phyloP scores from a whole-genome alignment of 2,329 filamentous ascomycete genomes.

The Fusarium nygamai region DNA sequence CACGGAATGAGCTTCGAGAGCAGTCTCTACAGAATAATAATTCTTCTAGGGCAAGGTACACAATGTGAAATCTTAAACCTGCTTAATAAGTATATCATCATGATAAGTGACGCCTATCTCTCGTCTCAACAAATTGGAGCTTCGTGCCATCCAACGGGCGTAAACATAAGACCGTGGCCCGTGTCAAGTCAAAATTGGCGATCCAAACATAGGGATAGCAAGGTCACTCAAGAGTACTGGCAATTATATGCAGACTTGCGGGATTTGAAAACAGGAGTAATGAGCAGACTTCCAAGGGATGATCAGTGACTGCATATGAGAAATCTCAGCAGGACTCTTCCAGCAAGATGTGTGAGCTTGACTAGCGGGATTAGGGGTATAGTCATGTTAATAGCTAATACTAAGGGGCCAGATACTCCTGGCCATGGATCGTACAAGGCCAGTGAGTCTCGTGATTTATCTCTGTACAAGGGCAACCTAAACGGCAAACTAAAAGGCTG shows the following conservation, averaged over 20 bases:
- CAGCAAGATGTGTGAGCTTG: neutral
- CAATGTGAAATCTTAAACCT: neutral
- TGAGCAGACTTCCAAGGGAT: neutral
- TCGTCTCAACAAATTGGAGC: neutral
- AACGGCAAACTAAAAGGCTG: neutral
- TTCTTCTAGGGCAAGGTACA: conserved; percentile 4
- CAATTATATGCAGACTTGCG: neutral
- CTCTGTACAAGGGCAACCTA: neutral
- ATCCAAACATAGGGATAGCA: neutral
- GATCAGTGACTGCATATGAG: neutral
- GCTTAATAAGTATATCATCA: neutral
- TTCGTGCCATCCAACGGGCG: neutral
- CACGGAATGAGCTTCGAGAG: conserved; percentile 17
- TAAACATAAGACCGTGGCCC: neutral
- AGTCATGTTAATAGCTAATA: neutral
- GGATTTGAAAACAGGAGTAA: neutral
- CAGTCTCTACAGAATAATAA: conserved; percentile 29
- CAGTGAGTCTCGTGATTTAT: neutral
- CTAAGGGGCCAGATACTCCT: neutral
- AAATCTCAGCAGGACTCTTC: neutral
- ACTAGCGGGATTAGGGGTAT: neutral
- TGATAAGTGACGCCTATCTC: neutral
- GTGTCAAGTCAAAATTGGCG: neutral
- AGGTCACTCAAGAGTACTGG: neutral
- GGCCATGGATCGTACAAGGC: neutral